Evolutionary conservation across 805 yeast species (phyloP), one percentile per base, ranked within the genome.

Genomic region (Ogataea kodamae): DNA sequence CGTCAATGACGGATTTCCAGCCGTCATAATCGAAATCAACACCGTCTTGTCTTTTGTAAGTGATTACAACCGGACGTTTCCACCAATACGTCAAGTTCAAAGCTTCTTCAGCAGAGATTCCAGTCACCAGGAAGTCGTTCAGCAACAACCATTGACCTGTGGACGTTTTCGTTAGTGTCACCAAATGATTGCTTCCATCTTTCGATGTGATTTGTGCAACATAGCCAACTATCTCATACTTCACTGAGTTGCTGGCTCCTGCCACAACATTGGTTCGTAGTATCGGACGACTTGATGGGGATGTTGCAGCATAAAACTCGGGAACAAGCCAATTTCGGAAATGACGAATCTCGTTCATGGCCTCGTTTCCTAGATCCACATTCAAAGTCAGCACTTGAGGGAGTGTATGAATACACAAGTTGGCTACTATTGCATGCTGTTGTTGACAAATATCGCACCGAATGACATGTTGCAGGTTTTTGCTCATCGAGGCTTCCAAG

Each of bases 121-220:
- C 79, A 48, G 76, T 73, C 10, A 89, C 97, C 44, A 92, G 63
- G 59, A 90, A 92, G 57, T 92, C 97, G 54, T 92, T 92, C 57
- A 92, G 87, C 52, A 92, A 57, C 50, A 70, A 76, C 98, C 98
- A 92, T 23, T 45, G 55, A 32, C 57, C 61, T 5, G 46, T 42
- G 10, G 59, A 63, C 4, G 76, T 61, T 41, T 70, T 69, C 2
- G 73, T 68, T 45, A 72, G 73, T 0, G 88, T 71, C 0, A 84
- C 81, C 32, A 81, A 55, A 46, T 78, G 80, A 49, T 75, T 78
- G 15, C 63, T 61, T 25, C 72, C 72, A 33, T 72, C 73, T 25
- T 66, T 67, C n/a, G 70, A 74, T 2, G 67, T 65, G 5, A 84
- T 72, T 48, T 79, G 81, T 25, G 85, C 83, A 13, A 83, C 84